Percentiles rank a stretch among this genome's conserved stretches.
These are phyloP conservation scores for Eucalyptus microcorys DNA, from an alignment of 345 rosid genomes.

Conservation along the genomic window DNA sequence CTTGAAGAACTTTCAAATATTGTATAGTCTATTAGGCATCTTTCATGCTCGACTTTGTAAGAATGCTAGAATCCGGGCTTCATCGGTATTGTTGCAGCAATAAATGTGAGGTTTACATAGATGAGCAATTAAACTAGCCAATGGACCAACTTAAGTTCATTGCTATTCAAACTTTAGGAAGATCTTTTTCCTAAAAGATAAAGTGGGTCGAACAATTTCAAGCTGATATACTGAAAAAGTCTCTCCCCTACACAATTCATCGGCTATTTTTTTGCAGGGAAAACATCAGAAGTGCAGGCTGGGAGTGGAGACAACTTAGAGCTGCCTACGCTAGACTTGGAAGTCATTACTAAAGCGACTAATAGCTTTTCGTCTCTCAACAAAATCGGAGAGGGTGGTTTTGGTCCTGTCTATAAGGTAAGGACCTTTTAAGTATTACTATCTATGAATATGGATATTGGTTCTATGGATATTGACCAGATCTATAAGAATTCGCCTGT, in stretches of 20 bases:
- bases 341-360: constrained; percentile 3
- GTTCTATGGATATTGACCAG: not conserved
- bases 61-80: not conserved
- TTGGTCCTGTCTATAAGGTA: constrained; percentile 32
- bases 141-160: not conserved
- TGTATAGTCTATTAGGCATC: not conserved
- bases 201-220: not conserved
- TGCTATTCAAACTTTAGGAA: not conserved
- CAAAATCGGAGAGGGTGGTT: constrained; percentile 31
- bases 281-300: not conserved
- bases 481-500: not conserved
- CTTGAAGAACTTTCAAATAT: not conserved
- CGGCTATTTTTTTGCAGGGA: not conserved
- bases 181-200: not conserved
- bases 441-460: not conserved
- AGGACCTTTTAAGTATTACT: not conserved
- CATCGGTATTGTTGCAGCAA: not conserved
- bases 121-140: not conserved
- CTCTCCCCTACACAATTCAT: not conserved
- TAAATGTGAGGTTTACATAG: not conserved
- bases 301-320: not conserved
- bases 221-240: not conserved
- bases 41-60: not conserved
- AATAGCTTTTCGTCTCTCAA: constrained; percentile 1
- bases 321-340: not conserved